A percentile compares a stretch with the other conserved stretches of the same genome.
phyloP scores from a whole-genome alignment of 768 basidiomycete genomes.

The Lentinula lateritia region DNA sequence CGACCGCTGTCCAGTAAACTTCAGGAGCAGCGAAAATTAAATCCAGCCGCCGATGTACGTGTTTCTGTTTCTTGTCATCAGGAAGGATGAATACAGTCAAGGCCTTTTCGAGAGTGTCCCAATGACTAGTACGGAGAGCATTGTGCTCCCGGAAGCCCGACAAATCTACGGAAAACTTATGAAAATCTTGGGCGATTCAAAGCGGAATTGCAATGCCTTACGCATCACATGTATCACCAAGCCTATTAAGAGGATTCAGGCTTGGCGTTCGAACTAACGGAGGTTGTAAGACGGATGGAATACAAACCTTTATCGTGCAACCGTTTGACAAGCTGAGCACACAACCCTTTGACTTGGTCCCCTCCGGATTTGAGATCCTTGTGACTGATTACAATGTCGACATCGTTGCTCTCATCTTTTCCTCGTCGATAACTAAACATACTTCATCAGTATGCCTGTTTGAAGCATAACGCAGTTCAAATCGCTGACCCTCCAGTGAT shows the following conservation, averaged over 20 bases:
- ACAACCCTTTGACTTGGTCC: slow-evolving; percentile 54
- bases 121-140: slow-evolving; percentile 50
- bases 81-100: slow-evolving; percentile 77
- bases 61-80: slow-evolving; percentile 21
- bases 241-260: slow-evolving; percentile 28
- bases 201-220: slow-evolving; percentile 17
- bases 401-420: slow-evolving; percentile 75
- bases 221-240: slow-evolving; percentile 83
- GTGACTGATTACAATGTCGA: slow-evolving; percentile 87
- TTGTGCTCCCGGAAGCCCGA: slow-evolving; percentile 56
- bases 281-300: background rate
- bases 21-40: slow-evolving; percentile 74
- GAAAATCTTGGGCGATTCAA: background rate
- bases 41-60: slow-evolving; percentile 68
- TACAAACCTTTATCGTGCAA: slow-evolving; percentile 50
- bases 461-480: background rate
- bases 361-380: slow-evolving; percentile 37
- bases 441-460: background rate
- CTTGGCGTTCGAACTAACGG: background rate
- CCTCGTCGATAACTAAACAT: slow-evolving; percentile 72
- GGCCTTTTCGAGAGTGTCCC: slow-evolving; percentile 82
- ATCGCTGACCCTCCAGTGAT: slow-evolving; percentile 74
- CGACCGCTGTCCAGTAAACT: slow-evolving; percentile 82
- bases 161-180: slow-evolving; percentile 35
- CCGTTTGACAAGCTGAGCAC: slow-evolving; percentile 50